Conservation (phyloP, 83 land plant species). For the Larix sibirica region DNA sequence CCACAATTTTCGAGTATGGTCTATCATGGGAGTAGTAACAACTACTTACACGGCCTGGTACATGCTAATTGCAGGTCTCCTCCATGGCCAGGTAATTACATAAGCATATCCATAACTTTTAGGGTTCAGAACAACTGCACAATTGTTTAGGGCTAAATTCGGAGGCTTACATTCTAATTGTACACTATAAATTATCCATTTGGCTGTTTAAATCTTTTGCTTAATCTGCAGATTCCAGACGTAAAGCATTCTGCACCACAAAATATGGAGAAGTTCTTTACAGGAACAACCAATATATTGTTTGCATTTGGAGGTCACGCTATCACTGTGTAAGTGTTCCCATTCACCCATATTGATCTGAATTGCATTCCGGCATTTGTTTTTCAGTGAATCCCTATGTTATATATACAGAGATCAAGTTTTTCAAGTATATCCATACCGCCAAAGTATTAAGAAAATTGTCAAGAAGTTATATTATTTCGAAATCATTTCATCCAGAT, state of each 20-base stretch:
- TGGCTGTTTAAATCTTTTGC: background rate
- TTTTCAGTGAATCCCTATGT: too few relatives aligned
- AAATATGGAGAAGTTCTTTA: constrained; percentile 25
- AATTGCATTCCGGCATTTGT: too few relatives aligned
- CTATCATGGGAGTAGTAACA: constrained; percentile 26
- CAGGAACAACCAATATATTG: constrained; percentile 49
- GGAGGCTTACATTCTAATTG: too few relatives aligned
- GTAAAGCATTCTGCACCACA: constrained; percentile 37
- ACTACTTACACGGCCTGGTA: constrained; percentile 51
- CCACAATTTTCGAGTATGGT: constrained; percentile 43
- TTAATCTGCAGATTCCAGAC: constrained; percentile 22
- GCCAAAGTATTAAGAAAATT: background rate
- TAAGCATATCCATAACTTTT: too few relatives aligned
- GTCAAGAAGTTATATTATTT: too few relatives aligned
- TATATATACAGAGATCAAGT: background rate
- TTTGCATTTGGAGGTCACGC: constrained; percentile 55
- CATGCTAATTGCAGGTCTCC: constrained; percentile 29
- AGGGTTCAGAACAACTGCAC: too few relatives aligned
- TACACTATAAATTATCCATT: too few relatives aligned
- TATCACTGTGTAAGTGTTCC: constrained; percentile 34
- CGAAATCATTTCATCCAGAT: too few relatives aligned
- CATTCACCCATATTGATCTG: background rate
- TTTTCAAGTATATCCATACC: background rate
- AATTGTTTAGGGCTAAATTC: too few relatives aligned
- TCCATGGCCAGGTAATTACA: constrained; percentile 30